Percentiles rank a stretch among this genome's conserved stretches.
Evolutionary conservation across 2,329 filamentous ascomycete genomes (phyloP).

Genomic region (Botrytis byssoidea): DNA sequence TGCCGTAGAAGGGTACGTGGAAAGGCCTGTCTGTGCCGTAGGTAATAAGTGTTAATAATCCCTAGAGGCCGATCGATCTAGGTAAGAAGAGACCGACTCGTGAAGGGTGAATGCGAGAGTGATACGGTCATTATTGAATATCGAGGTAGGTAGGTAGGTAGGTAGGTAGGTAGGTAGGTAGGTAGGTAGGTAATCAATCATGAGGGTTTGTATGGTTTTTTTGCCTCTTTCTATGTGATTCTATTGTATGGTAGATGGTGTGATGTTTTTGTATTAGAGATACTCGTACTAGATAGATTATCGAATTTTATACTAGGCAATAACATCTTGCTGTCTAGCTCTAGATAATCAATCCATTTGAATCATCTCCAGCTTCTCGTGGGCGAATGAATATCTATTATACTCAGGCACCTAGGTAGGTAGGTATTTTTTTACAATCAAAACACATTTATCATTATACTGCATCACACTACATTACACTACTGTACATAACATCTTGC

Average conservation of each 20-base stretch:
- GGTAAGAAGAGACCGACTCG: background rate
- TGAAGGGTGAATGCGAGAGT: background rate
- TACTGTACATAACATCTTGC: too few species aligned
- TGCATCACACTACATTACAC: background rate
- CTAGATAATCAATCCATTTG: background rate
- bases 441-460: background rate
- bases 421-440: background rate
- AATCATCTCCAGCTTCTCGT: background rate
- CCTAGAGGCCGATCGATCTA: too few species aligned
- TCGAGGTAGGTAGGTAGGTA: too few species aligned
- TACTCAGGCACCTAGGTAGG: too few species aligned
- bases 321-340: background rate
- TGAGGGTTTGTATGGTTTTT: background rate
- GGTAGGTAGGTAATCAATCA: background rate
- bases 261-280: too few species aligned
- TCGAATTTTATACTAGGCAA: too few species aligned
- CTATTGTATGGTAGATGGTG: background rate
- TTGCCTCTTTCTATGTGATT: background rate
- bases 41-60: background rate
- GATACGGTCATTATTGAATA: background rate
- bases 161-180: background rate
- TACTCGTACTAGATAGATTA: too few species aligned
- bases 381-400: background rate
- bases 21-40: background rate
- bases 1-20: conserved; percentile 8